These are phyloP conservation scores for Candida tammaniensis DNA, from an alignment of 805 yeast genomes.

Conservation along the genomic window DNA sequence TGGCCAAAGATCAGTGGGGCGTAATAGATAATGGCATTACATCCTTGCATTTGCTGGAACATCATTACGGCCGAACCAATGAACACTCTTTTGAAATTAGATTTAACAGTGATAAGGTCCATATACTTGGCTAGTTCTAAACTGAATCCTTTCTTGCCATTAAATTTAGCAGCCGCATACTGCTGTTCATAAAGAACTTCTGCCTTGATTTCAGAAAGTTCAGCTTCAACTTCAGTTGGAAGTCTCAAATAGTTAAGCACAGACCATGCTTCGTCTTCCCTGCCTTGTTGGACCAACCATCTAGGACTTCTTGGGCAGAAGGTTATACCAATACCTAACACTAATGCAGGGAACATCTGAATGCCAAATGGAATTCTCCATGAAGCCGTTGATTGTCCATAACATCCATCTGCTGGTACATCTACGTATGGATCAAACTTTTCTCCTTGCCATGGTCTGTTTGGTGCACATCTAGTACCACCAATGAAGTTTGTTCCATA, in stretches of 20 bases:
- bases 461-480: slow-evolving; percentile 31
- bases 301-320: slow-evolving; percentile 51
- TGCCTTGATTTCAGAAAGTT: slow-evolving; percentile 6
- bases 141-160: slow-evolving; percentile 8
- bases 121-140: slow-evolving; percentile 11
- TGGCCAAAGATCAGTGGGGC: slow-evolving; percentile 30
- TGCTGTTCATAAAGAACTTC: slow-evolving; percentile 14
- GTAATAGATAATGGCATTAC: slow-evolving; percentile 34
- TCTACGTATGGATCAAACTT: slow-evolving; percentile 21
- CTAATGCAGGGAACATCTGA: slow-evolving; percentile 48
- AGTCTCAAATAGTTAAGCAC: slow-evolving; percentile 16
- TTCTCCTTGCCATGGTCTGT: slow-evolving; percentile 11
- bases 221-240: slow-evolving; percentile 18
- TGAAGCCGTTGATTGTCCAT: slow-evolving; percentile 17
- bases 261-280: slow-evolving; percentile 26
- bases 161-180: slow-evolving; percentile 11
- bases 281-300: slow-evolving; percentile 34
- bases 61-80: slow-evolving; percentile 27
- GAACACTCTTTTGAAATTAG: slow-evolving; percentile 30
- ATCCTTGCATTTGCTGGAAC: slow-evolving; percentile 24
- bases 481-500: slow-evolving; percentile 63
- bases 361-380: slow-evolving; percentile 48
- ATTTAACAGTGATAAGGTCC: slow-evolving; percentile 12
- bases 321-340: slow-evolving; percentile 39
- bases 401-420: slow-evolving; percentile 21